Percentiles rank a stretch among this genome's conserved stretches.
phyloP scores from a whole-genome alignment of 164 flowering plant species.

The Piper longum region DNA sequence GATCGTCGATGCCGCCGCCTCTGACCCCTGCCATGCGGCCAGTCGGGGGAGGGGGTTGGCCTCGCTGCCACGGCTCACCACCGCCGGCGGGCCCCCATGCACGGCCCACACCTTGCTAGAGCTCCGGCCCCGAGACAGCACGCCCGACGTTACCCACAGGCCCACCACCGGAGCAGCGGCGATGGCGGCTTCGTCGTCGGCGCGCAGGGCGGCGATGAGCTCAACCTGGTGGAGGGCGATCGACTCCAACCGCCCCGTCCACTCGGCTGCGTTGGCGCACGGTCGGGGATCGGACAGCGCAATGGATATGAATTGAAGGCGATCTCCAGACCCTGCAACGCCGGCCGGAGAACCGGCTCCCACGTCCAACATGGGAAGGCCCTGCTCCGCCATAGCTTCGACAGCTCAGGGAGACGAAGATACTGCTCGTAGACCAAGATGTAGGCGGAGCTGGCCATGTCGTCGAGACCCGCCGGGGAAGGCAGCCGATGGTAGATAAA shows the following conservation, averaged over 20 bases:
- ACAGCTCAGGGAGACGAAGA: conserved; percentile 55
- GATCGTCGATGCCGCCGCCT: too few species aligned
- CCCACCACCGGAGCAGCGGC: too few species aligned
- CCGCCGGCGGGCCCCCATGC: too few species aligned
- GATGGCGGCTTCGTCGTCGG: too few species aligned
- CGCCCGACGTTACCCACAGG: too few species aligned
- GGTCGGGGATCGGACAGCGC: conserved; percentile 61
- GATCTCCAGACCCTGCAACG: conserved; percentile 67
- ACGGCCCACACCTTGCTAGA: too few species aligned
- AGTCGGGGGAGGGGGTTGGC: too few species aligned
- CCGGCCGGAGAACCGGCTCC: conserved; percentile 59
- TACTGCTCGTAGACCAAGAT: conserved; percentile 62
- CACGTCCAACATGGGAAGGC: conserved; percentile 60
- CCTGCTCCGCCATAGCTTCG: conserved; percentile 36
- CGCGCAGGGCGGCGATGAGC: conserved; percentile 6
- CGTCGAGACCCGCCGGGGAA: conserved; percentile 5
- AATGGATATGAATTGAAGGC: conserved; percentile 68
- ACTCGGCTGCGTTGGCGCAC: conserved; percentile 52
- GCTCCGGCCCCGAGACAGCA: too few species aligned
- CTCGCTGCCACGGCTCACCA: too few species aligned
- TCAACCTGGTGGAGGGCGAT: conserved; percentile 45
- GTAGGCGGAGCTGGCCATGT: conserved; percentile 17
- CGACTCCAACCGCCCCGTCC: conserved; percentile 60
- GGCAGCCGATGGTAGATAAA: too few species aligned
- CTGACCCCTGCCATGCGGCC: too few species aligned